Base-by-base conservation (phyloP, 2,329 filamentous ascomycete species). In the Penicillium sp. region DNA sequence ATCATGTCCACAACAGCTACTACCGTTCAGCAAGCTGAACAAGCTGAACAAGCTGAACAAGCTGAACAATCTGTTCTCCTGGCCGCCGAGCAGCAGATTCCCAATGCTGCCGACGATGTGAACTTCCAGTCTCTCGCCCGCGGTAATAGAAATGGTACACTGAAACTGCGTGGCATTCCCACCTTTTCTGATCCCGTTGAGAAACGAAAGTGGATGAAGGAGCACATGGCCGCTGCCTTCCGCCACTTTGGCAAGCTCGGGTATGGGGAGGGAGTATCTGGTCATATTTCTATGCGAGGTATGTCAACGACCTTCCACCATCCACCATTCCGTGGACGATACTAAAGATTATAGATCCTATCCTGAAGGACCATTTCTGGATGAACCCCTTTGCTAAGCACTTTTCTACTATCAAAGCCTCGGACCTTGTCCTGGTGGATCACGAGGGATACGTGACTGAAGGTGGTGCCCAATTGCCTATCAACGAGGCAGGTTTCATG, bases 171-270 rank as follows among this genome's bases (percentile, higher is more conserved):
- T 2, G 70, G 70, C 1, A 72, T 73, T 31, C 74, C 74, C 7
- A 71, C 62, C 16, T 76, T 76, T 54, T 63, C 63, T 4, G 67
- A 76, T 51, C 66, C 68, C n/a, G 66, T 72, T 9, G 68, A 76
- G 47, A 73, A 81, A 57, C 74, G 80, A 26, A 70, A 79, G 52
- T 81, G 80, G 66, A 74, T 82, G 57, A 83, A 81, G 61, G 76
- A 79, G 53, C 73, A 75, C 43, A 74, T 74, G 66, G 73, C 73
- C 1, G 73, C 70, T 28, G 72, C 72, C 4, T 73, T 75, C 44
- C 69, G 73, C 0, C 70, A 70, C 47, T 75, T 75, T 45, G 73
- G 72, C 9, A 73, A 73, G 53, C 54, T 68, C 39, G 73, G 72
- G 1, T 74, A 72, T 43, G 69, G 67, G 12, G 73, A 75, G 52